A percentile compares a stretch with the other conserved stretches of the same genome.
phyloP scores from a whole-genome alignment of 768 basidiomycete genomes.

The Filobasidium floriforme region DNA sequence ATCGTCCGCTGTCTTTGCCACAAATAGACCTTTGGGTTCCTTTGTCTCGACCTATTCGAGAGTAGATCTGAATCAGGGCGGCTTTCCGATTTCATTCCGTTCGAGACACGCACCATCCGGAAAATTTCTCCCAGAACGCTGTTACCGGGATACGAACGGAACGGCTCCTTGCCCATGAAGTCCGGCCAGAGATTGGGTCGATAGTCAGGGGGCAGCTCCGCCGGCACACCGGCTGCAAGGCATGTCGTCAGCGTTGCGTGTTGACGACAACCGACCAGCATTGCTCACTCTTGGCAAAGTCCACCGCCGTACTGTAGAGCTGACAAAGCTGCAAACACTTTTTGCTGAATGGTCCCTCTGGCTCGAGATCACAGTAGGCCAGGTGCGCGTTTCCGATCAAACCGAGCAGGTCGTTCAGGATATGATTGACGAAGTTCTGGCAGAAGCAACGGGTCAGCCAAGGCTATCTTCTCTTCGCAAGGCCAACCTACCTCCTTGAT shows the following conservation, averaged over 20 bases:
- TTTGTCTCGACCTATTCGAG: not conserved
- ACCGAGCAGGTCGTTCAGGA: conserved; percentile 16
- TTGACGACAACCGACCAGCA: not conserved
- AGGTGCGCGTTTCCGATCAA: conserved; percentile 24
- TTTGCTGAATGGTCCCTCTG: conserved; percentile 19
- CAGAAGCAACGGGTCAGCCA: not conserved
- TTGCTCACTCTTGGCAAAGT: conserved; percentile 28
- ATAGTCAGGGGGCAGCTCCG: conserved; percentile 19
- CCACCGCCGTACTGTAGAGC: conserved; percentile 24
- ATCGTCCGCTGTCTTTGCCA: conserved; percentile 3
- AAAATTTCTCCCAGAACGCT: conserved; percentile 18
- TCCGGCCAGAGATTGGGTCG: conserved; percentile 24
- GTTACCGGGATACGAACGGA: conserved; percentile 14
- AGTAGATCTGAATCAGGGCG: too few relatives aligned
- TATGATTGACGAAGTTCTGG: conserved; percentile 26
- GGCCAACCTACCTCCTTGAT: conserved; percentile 15
- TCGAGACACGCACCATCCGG: conserved; percentile 22
- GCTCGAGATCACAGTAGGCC: conserved; percentile 23
- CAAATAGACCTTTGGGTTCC: not conserved
- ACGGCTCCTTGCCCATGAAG: conserved; percentile 27
- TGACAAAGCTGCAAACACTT: conserved; percentile 22
- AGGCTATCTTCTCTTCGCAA: not conserved
- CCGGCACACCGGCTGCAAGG: conserved; percentile 23
- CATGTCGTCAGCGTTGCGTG: not conserved
- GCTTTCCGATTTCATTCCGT: too few relatives aligned